Evolutionary conservation across 257 asterid species (phyloP).

Genomic region (Cruciata laevipes): DNA sequence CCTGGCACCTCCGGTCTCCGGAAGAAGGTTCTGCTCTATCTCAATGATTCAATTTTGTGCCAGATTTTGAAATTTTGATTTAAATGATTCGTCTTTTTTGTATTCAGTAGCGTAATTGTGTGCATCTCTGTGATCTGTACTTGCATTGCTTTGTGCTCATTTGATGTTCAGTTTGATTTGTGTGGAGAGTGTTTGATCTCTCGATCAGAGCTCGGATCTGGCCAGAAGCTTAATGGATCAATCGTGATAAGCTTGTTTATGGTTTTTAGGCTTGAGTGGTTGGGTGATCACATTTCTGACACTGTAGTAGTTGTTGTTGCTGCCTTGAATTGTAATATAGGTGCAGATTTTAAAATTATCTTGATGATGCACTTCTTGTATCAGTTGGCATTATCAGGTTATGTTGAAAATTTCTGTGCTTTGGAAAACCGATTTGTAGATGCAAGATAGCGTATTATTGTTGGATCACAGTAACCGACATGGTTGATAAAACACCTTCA

Average conservation of each 20-base stretch:
- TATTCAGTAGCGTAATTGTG: neutral
- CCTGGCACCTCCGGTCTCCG: conserved; percentile 97
- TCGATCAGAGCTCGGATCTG: neutral
- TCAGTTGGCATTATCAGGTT: neutral
- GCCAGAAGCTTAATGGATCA: neutral
- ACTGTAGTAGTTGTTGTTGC: neutral
- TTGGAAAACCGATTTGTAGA: neutral
- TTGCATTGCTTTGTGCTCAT: conserved; percentile 7
- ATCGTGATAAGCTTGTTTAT: neutral
- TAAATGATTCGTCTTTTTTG: neutral
- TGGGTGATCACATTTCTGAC: neutral
- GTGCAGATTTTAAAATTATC: neutral
- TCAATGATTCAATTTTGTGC: neutral
- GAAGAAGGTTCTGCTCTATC: conserved; percentile 51
- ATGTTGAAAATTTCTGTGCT: neutral
- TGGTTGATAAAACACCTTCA: neutral
- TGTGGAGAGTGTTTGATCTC: neutral
- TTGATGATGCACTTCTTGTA: neutral
- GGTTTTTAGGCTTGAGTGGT: neutral
- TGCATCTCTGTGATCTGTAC: conserved; percentile 2
- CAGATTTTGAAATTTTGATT: neutral
- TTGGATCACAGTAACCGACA: neutral
- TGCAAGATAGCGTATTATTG: neutral
- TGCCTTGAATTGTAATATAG: neutral
- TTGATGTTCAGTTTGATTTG: neutral